Conservation (phyloP, 495 filamentous ascomycete species). For the Lepraria neglecta region DNA sequence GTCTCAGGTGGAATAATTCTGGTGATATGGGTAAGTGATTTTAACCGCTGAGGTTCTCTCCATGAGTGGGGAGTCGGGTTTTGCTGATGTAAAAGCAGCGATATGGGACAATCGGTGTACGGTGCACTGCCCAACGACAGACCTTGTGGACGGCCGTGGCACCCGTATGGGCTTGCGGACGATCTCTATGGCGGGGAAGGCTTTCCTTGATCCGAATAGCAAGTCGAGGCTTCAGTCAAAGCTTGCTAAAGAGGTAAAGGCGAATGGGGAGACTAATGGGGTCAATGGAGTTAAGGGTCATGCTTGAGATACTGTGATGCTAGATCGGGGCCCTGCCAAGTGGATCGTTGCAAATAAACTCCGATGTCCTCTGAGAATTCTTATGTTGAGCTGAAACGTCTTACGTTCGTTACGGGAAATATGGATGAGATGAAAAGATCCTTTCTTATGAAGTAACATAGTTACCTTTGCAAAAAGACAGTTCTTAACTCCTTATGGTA, state of each 20-base stretch:
- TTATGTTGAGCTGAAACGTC: no score
- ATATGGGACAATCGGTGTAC: slow-evolving; percentile 1
- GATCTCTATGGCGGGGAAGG: not conserved
- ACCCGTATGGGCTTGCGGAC: not conserved
- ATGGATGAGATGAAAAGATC: no score
- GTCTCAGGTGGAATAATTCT: slow-evolving; percentile 54
- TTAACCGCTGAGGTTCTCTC: not conserved
- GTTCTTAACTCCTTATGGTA: no score
- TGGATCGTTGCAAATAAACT: no score
- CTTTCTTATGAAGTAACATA: no score
- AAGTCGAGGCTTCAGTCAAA: not conserved
- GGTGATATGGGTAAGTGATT: slow-evolving; percentile 46
- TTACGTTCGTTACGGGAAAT: no score
- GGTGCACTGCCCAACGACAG: not conserved
- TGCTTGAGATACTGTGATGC: no score
- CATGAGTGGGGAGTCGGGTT: not conserved
- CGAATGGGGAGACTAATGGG: not conserved
- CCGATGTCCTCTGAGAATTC: no score
- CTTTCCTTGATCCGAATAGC: not conserved
- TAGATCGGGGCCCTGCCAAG: no score
- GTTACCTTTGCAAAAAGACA: no score
- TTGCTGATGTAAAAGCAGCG: not conserved
- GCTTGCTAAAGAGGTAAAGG: not conserved
- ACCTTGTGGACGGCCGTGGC: not conserved
- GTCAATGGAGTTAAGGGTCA: no score